Evolutionary conservation across 78 protist genomes (phyloP), one percentile per base, ranked within the genome.

Genomic region (Dictyostelium brefeldianum): DNA sequence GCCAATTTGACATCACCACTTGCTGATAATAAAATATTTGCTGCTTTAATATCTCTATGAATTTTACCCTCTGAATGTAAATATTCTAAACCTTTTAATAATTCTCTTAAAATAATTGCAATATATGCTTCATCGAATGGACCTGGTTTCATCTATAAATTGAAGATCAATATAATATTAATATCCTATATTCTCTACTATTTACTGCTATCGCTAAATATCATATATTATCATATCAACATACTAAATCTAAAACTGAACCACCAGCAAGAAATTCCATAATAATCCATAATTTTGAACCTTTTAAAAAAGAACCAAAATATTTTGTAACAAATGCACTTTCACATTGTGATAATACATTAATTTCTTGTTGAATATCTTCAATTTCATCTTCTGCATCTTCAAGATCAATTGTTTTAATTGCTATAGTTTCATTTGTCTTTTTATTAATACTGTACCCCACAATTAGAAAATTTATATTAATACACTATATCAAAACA

Each of bases 21-120:
- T n/a, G 70, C 94, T 0, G 98, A 18, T 22, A 98, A 81, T 14
- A 99, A 96, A 12, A 98, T 48, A 83, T 99, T 98, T 48, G 98
- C 99, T 5, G 99, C 98, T 92, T 98, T 98, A 80, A 99, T 98
- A 75, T 99, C 99, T 10, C 99, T 94, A 71, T 99, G 99, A n/a
- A 99, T 96, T 64, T 97, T 98, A n/a, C 98, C 96, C 14, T 97
- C 90, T 36, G 73, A 25, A 87, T 98, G 99, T 10, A 98, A 97
- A 75, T 96, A 98, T 53, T 94, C 96, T 17, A 99, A 91, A 5
- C 98, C 99, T 59, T 83, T 81, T 25, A 98, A 89, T 20, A 94
- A 29, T 85, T 99, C 99, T 36, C 97, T 73, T 29, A 98, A 48
- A 48, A 99, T 98, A 78, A 97, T 78, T 18, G 98, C 97, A 22